Conservation (phyloP, 75 land plant species). For the Pinus albicaulis region DNA sequence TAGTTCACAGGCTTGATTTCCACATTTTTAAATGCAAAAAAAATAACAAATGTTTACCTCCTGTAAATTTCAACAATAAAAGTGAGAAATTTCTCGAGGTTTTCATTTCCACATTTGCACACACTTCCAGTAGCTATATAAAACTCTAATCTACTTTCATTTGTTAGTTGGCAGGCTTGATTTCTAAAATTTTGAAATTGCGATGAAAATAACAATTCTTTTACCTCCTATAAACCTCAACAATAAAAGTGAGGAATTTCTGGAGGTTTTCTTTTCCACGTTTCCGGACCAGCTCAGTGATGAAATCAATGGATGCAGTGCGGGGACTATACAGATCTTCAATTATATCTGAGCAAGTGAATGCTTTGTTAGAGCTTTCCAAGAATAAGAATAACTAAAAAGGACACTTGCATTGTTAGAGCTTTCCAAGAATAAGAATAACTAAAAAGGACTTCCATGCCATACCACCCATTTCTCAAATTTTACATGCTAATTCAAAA, state of each 20-base stretch:
- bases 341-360: constrained; percentile 73
- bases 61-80: constrained; percentile 84
- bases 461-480: background rate
- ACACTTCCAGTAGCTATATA: background rate
- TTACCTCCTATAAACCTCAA: constrained; percentile 80
- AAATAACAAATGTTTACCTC: constrained; percentile 38
- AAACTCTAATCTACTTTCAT: constrained; percentile 3
- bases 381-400: background rate
- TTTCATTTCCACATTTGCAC: constrained; percentile 80
- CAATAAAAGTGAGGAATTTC: constrained; percentile 82
- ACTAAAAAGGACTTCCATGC: background rate
- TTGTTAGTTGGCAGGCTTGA: background rate
- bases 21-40: background rate
- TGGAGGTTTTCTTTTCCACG: constrained; percentile 95
- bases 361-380: background rate
- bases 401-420: constrained; percentile 2
- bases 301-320: constrained; percentile 96
- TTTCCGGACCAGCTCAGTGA: constrained; percentile 89
- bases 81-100: constrained; percentile 82
- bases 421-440: background rate
- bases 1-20: background rate
- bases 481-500: background rate
- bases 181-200: background rate
- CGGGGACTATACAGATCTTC: constrained; percentile 98
- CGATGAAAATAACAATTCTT: background rate